These are phyloP conservation scores for Cladosporium cucumerinum DNA, from an alignment of 2,329 filamentous ascomycete species.

Conservation along the genomic window DNA sequence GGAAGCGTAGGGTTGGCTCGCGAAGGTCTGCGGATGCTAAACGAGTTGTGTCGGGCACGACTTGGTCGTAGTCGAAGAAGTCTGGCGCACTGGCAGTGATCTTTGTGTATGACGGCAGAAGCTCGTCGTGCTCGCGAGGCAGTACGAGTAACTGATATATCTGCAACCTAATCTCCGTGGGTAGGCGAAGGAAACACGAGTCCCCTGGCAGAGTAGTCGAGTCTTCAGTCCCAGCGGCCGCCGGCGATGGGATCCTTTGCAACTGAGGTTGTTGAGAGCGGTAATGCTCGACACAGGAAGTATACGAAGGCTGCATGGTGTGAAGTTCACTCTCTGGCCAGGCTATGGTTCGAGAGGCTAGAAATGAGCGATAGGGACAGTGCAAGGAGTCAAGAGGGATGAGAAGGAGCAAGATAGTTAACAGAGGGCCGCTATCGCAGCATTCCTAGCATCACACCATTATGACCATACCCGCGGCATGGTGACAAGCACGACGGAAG, in stretches of 20 bases:
- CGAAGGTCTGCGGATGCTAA: slow-evolving; percentile 20
- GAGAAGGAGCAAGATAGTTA: background rate
- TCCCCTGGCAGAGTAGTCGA: background rate
- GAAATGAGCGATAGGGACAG: background rate
- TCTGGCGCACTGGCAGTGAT: slow-evolving; percentile 37
- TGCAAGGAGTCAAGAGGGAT: background rate
- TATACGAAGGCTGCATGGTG: slow-evolving; percentile 23
- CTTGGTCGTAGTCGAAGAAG: slow-evolving; percentile 42
- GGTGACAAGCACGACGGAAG: slow-evolving; percentile 3
- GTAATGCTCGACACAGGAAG: slow-evolving; percentile 26
- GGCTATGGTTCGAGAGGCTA: background rate
- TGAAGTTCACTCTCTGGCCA: background rate
- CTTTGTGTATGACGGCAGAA: slow-evolving; percentile 32
- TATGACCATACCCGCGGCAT: background rate
- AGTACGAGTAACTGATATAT: slow-evolving; percentile 47
- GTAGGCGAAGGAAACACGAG: slow-evolving; percentile 41
- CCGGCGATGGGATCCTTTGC: background rate
- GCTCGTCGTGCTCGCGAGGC: slow-evolving; percentile 28
- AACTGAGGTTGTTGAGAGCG: slow-evolving; percentile 10
- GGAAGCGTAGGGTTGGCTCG: slow-evolving; percentile 40
- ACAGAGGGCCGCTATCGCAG: slow-evolving; percentile 11
- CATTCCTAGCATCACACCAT: background rate
- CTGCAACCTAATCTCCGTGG: slow-evolving; percentile 45
- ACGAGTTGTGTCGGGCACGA: slow-evolving; percentile 19
- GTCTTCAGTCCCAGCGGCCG: background rate